Base-by-base conservation (phyloP, 371 early-diverging fungal species). In the Mucor racemosus region DNA sequence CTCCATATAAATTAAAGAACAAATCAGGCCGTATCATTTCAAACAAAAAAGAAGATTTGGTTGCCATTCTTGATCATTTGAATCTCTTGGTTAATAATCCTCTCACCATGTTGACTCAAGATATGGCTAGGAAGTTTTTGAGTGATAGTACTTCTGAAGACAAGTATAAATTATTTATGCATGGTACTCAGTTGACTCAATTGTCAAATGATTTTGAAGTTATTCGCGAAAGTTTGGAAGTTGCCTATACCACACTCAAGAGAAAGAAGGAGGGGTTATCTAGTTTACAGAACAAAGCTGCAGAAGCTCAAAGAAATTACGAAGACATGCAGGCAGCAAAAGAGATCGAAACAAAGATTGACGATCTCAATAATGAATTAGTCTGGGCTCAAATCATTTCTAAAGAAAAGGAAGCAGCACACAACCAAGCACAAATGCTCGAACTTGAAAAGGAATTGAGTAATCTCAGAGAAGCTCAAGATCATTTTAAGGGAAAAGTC, bases 11-110 rank as follows among this genome's bases (percentile, higher is more conserved):
- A 62, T 86, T 98, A 61, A 90, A 86, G 60, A 86, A 84, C 59
- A 73, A 82, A 4, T 75, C 81, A 26, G 90, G 86, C 15, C 85
- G 80, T 60, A 80, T 79, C 9, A 73, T 95, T 17, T 92, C 95
- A 2, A 88, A 77, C 11, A 91, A 87, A 69, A 88, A 90, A 48
- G 93, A 93, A 50, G 97, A 97, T 7, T 79, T 98, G 7, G 76
- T 81, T 5, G 86, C 90, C 0, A 94, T 97, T 31, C 86, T 87
- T 40, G 97, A 98, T 74, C 92, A 95, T 71, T 88, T 96, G 88
- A 86, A 86, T 9, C 94, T 98, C 46, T 89, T 94, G 71, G 89
- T 95, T 34, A 95, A 94, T 72, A 98, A 98, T 65, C 98, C 99
- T 7, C 78, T 99, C 74, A 92, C 90, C 58, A 87, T 97, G 19